Conservation (phyloP, 2,329 filamentous ascomycete species). For the Drechslera avenae region DNA sequence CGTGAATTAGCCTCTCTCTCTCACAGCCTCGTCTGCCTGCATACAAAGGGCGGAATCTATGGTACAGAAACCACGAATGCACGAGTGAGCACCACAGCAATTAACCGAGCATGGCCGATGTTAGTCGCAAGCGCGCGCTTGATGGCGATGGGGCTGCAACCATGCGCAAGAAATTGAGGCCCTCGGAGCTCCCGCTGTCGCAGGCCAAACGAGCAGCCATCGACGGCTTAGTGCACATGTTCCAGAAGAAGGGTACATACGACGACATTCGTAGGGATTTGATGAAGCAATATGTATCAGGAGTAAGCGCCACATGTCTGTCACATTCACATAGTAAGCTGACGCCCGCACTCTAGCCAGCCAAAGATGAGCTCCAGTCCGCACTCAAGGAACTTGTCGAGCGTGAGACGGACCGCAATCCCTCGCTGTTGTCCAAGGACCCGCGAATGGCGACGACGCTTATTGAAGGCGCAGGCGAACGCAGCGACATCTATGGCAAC, state of each 20-base stretch:
- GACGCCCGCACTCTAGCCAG: constrained; percentile 58
- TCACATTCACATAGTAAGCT: constrained; percentile 21
- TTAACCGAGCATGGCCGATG: constrained; percentile 38
- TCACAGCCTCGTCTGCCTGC: too few relatives aligned
- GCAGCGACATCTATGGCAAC: constrained; percentile 74
- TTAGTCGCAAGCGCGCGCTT: constrained; percentile 38
- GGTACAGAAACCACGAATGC: not conserved
- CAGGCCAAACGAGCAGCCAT: constrained; percentile 75
- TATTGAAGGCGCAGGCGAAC: constrained; percentile 77
- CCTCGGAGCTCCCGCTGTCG: constrained; percentile 74
- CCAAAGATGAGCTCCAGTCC: constrained; percentile 69
- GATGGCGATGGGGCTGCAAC: constrained; percentile 38
- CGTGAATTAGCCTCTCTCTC: not conserved
- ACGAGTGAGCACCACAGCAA: constrained; percentile 6
- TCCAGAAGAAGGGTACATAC: constrained; percentile 86
- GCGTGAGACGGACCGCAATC: constrained; percentile 75
- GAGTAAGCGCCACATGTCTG: constrained; percentile 57
- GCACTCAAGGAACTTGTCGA: constrained; percentile 72
- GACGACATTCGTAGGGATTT: constrained; percentile 77
- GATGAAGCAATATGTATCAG: constrained; percentile 74
- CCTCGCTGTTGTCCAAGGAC: constrained; percentile 73
- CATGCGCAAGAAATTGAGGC: constrained; percentile 67
- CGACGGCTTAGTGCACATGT: constrained; percentile 75
- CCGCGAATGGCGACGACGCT: constrained; percentile 74
- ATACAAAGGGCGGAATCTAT: constrained; percentile 1